Evolutionary conservation across 164 flowering plant species (phyloP), one percentile per base, ranked within the genome.

Genomic region (Sextonia rubra): DNA sequence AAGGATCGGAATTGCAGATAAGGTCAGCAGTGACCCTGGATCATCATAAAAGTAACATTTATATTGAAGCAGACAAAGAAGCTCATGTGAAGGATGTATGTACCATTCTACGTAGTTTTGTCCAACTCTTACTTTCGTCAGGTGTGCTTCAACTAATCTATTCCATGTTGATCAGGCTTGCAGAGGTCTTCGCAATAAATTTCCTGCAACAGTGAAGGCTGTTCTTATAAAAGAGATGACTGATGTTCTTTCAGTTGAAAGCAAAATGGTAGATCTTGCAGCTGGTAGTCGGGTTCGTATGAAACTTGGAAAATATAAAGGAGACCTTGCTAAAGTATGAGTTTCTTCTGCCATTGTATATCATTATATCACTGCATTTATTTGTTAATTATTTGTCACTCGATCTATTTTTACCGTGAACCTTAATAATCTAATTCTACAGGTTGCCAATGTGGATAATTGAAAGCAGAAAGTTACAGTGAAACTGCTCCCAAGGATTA

Each of bases 161-260:
- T 77, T 76, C 4, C 17, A 76, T 76, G 22, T 60, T n/a, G 25
- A 69, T 79, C 84, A 96, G 98, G 98, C 97, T 64, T 81, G 87
- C 83, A 92, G 84, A 84, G 98, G 99, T 61, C 75, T 96, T 72
- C 88, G 93, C 6, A 89, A 85, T 79, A 92, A 93, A 58, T 90
- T 69, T 77, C 55, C 89, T 9, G 72, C 63, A 55, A 91, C 83
- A 80, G 81, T 92, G 29, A 86, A 74, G 83, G 91, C 91, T 69
- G 97, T 96, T 64, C 97, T 97, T 1, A 92, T 96, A 60, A 90
- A 84, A 82, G 99, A 96, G 83, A 96, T 96, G 99, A 90, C 97
- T 0, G 97, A 91, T 84, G 98, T 96, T 24, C 97, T 96, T 55
- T 87, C 97, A 9, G 98, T 93, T 77, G 97, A 96, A 81, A 91